phyloP scores from a whole-genome alignment of 2,329 filamentous ascomycete genomes.

The Hortaea werneckii region DNA sequence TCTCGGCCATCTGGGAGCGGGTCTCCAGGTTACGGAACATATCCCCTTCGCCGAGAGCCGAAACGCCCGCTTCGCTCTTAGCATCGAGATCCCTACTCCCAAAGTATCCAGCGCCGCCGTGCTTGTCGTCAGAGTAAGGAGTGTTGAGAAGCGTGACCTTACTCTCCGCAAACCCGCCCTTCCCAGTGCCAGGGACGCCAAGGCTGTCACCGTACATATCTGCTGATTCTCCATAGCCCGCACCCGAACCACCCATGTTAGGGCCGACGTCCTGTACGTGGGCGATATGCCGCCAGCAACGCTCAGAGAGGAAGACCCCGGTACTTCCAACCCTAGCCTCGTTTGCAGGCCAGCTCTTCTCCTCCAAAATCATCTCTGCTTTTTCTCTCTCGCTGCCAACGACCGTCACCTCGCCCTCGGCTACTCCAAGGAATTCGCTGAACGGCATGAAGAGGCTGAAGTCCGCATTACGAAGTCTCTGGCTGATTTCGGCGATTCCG shows the following conservation, averaged over 20 bases:
- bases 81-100: slow-evolving; percentile 67
- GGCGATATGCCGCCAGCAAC: slow-evolving; percentile 87
- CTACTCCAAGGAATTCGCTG: slow-evolving; percentile 82
- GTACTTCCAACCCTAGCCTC: slow-evolving; percentile 86
- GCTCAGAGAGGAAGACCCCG: slow-evolving; percentile 88
- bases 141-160: slow-evolving; percentile 46
- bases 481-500: slow-evolving; percentile 93
- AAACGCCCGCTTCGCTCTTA: slow-evolving; percentile 82
- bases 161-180: slow-evolving; percentile 47
- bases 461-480: slow-evolving; percentile 81
- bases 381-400: slow-evolving; percentile 91
- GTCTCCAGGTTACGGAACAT: slow-evolving; percentile 98
- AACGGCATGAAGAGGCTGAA: slow-evolving; percentile 95
- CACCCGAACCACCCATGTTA: slow-evolving; percentile 41
- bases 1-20: slow-evolving; percentile 86
- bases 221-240: not conserved
- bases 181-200: slow-evolving; percentile 41
- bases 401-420: slow-evolving; percentile 72
- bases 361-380: slow-evolving; percentile 80
- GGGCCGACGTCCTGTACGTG: slow-evolving; percentile 58
- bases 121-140: slow-evolving; percentile 63
- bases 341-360: slow-evolving; percentile 83
- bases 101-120: slow-evolving; percentile 60
- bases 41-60: slow-evolving; percentile 83
- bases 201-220: not conserved